phyloP scores from a whole-genome alignment of 495 filamentous ascomycete species.

The Penicillium ochrochloron region DNA sequence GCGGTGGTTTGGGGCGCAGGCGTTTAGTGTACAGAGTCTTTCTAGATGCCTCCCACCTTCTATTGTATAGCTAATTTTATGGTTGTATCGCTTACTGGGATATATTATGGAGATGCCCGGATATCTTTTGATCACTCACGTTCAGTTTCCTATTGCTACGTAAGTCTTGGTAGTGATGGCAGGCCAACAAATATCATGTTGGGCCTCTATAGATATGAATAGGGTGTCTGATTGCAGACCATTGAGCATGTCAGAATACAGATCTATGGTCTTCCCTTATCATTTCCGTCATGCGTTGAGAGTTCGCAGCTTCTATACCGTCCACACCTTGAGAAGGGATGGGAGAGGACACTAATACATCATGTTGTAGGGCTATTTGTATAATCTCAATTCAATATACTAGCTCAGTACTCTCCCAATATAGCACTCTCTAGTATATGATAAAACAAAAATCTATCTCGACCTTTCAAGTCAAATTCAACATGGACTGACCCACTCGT shows the following conservation, averaged over 20 bases:
- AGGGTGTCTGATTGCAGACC: neutral
- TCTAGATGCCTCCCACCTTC: neutral
- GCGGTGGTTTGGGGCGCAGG: neutral
- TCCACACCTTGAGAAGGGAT: neutral
- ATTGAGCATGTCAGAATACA: neutral
- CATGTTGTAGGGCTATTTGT: neutral
- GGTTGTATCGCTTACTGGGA: neutral
- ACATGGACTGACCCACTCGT: neutral
- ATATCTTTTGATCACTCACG: neutral
- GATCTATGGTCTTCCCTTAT: neutral
- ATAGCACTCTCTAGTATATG: no score
- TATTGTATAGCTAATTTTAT: neutral
- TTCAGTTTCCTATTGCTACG: neutral
- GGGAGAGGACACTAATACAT: neutral
- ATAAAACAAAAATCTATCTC: neutral
- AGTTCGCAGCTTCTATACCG: neutral
- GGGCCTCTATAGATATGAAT: neutral
- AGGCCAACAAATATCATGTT: neutral
- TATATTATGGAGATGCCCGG: neutral
- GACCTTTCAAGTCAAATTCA: neutral
- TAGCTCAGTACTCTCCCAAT: neutral
- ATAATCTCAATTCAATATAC: neutral
- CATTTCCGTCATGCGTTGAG: neutral
- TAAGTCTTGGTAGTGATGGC: neutral
- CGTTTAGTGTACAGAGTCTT: conserved; percentile 8